phyloP scores from a whole-genome alignment of 768 basidiomycete species.

The Termitomyces sp. region DNA sequence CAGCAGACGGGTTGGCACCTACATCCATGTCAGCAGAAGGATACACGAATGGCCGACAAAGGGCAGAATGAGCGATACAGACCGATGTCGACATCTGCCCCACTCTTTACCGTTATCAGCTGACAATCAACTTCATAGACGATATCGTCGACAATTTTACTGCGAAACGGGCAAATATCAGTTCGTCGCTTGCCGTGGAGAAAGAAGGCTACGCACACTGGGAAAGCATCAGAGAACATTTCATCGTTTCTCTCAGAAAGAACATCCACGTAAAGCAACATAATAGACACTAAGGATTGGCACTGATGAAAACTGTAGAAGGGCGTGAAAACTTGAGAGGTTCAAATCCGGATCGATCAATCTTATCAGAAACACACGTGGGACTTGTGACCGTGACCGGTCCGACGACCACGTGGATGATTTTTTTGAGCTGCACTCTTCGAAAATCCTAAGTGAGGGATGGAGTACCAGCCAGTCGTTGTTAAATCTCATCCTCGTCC shows the following conservation, averaged over 20 bases:
- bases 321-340: constrained; percentile 11
- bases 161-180: constrained; percentile 23
- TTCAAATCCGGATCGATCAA: constrained; percentile 13
- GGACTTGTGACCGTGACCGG: constrained; percentile 6
- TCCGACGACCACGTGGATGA: constrained; percentile 15
- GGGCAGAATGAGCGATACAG: constrained; percentile 11
- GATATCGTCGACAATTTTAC: constrained; percentile 72
- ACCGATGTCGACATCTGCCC: constrained; percentile 88
- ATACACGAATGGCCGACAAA: background rate
- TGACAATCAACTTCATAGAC: constrained; percentile 86
- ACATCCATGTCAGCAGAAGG: background rate
- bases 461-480: constrained; percentile 81
- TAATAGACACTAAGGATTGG: constrained; percentile 24
- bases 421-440: constrained; percentile 8
- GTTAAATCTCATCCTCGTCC: constrained; percentile 54
- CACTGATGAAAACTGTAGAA: background rate
- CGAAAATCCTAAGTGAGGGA: constrained; percentile 18
- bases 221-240: constrained; percentile 93
- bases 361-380: constrained; percentile 22
- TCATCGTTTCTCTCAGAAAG: constrained; percentile 65
- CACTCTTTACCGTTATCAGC: constrained; percentile 61
- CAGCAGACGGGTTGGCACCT: constrained; percentile 93
- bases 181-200: background rate
- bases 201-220: constrained; percentile 45
- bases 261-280: constrained; percentile 74